These are phyloP conservation scores for Auxenochlorella protothecoides DNA, from an alignment of 139 green algal species.

Conservation along the genomic window DNA sequence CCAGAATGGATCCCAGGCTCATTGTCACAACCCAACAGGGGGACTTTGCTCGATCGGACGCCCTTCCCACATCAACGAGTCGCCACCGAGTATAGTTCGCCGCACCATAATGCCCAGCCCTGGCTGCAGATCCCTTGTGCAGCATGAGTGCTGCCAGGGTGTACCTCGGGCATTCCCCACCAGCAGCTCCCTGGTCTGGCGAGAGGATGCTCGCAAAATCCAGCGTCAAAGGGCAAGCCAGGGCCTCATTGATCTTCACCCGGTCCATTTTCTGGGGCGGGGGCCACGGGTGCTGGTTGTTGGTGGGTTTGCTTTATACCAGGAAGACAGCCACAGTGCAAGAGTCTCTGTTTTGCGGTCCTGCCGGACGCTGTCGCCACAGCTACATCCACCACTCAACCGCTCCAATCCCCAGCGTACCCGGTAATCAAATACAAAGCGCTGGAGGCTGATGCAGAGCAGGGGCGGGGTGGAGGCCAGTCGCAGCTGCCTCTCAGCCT, in stretches of 20 bases:
- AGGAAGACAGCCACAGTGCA: no score
- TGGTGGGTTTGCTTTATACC: no score
- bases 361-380: no score
- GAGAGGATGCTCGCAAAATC: no score
- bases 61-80: no score
- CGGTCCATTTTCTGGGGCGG: conserved; percentile 52
- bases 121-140: conserved; percentile 68
- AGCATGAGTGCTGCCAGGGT: conserved; percentile 72
- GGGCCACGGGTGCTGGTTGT: neutral
- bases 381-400: no score
- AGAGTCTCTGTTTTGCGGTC: no score
- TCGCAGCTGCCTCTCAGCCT: conserved; percentile 58
- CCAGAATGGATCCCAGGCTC: no score
- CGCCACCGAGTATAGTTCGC: no score
- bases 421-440: conserved; percentile 83
- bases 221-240: neutral
- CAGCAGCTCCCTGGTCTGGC: no score
- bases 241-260: conserved; percentile 57
- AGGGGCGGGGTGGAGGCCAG: conserved; percentile 63
- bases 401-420: conserved; percentile 13
- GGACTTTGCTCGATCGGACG: no score
- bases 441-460: conserved; percentile 76
- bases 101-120: conserved; percentile 73
- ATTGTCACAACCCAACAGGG: no score
- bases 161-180: conserved; percentile 23